Evolutionary conservation across 208 protist genomes (phyloP), one percentile per base, ranked within the genome.

Genomic region (Trypanosoma grayi): DNA sequence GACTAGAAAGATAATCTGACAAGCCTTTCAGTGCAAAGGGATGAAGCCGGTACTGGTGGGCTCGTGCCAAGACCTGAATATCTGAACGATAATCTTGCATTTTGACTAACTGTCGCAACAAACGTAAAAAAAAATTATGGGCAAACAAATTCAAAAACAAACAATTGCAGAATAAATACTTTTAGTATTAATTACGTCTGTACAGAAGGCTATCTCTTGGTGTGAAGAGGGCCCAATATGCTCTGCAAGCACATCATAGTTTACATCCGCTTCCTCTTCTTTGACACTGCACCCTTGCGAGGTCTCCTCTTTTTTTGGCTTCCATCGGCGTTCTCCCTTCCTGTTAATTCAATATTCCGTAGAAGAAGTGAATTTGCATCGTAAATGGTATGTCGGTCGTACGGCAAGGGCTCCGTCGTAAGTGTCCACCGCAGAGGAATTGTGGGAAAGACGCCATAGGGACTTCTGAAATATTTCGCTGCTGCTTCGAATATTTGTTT

Each of bases 41-140:
- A 59, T 92, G 82, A 43, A 95, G 57, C 13, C 79, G 65, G 51
- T 86, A 95, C 65, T 92, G 80, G 62, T 88, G 73, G 10, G 79
- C 83, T 33, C 79, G 56, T 8, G 88, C 88, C 27, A 88, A 73
- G 22, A 66, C 37, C 55, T 82, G 78, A 60, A 95, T 87, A n/a
- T 87, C 73, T 8, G 46, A 43, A 27, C 73, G 72, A 27, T 73
- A 71, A 13, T 86, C 79, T n/a, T 65, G 60, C 80, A 90, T 87
- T n/a, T 7, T 44, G 9, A 3, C 28, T 45, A 18, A 11, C 53
- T 53, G 27, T 22, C 20, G 11, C 39, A 57, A 61, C 46, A 66
- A n/a, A 51, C n/a, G n/a, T n/a, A 56, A 56, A 36, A 56, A 56
- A 56, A 16, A 24, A 56, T 25, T 18, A 40, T 41, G 9, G 24